Percentiles rank a stretch among this genome's conserved stretches.
Evolutionary conservation across 2,329 filamentous ascomycete species (phyloP).

Genomic region (Fusarium coicis): DNA sequence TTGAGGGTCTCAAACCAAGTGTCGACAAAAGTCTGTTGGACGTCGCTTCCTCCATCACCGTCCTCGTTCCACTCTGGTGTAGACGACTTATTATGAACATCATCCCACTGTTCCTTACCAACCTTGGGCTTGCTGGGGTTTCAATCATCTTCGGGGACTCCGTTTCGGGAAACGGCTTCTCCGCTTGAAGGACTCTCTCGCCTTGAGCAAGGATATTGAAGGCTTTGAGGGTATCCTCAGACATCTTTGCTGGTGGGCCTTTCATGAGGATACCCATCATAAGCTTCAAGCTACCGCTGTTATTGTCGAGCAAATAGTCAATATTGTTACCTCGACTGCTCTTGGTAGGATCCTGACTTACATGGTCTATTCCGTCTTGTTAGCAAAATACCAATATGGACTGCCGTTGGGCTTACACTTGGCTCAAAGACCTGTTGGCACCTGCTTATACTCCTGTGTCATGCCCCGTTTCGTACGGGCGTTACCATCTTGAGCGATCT

Average conservation of each 20-base stretch:
- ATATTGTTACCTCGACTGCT: not conserved
- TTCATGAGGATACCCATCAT: not conserved
- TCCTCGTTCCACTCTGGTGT: not conserved
- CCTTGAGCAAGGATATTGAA: not conserved
- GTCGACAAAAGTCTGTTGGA: not conserved
- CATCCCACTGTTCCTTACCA: not conserved
- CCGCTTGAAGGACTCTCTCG: not conserved
- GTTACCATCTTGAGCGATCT: not conserved
- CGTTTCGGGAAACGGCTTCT: fast-evolving
- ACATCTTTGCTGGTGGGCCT: not conserved
- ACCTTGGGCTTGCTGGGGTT: not conserved
- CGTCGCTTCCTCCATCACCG: not conserved
- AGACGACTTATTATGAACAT: not conserved
- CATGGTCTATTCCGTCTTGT: not conserved
- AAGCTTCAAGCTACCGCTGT: not conserved
- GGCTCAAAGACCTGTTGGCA: not conserved
- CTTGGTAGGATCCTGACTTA: not conserved
- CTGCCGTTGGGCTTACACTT: not conserved
- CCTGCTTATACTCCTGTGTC: not conserved
- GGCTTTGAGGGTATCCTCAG: fast-evolving
- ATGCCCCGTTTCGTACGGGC: not conserved
- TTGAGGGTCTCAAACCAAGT: not conserved
- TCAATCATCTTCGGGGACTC: fast-evolving
- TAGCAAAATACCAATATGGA: fast-evolving
- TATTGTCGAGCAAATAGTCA: not conserved